phyloP scores from a whole-genome alignment of 179 eudicot species.

The Corrigiola litoralis region DNA sequence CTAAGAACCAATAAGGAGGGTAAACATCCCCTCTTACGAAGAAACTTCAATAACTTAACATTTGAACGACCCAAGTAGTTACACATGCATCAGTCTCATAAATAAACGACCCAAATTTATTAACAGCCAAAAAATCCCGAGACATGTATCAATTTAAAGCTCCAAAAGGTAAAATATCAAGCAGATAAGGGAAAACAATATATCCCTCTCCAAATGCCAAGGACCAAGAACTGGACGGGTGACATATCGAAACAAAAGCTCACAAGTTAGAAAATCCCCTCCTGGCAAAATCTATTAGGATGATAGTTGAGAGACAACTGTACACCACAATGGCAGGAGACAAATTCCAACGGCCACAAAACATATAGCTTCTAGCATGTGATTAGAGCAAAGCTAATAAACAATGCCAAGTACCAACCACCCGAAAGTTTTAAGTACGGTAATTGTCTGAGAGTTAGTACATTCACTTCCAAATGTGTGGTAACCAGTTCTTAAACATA shows the following conservation, averaged over 20 bases:
- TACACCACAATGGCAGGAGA: background rate
- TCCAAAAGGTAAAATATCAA: background rate
- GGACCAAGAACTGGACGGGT: background rate
- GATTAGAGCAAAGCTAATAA: background rate
- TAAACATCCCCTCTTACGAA: background rate
- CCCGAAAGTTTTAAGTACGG: too few species aligned
- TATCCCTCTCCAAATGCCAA: background rate
- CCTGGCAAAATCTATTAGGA: background rate
- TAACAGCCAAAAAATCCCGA: background rate
- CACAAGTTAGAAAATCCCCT: background rate
- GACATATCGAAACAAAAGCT: background rate
- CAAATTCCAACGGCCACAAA: too few species aligned
- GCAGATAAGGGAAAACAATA: background rate
- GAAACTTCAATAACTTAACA: background rate
- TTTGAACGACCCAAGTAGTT: background rate
- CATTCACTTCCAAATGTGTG: too few species aligned
- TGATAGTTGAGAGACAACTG: background rate
- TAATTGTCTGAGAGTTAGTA: too few species aligned
- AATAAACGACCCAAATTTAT: background rate
- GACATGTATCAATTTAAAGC: background rate
- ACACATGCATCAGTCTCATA: background rate
- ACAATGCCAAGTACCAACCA: background rate
- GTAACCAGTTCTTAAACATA: too few species aligned
- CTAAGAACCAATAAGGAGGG: background rate
- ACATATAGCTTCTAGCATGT: background rate